These are phyloP conservation scores for Skeletonema grethae DNA, from an alignment of 108 stramenopile genomes.

Conservation along the genomic window DNA sequence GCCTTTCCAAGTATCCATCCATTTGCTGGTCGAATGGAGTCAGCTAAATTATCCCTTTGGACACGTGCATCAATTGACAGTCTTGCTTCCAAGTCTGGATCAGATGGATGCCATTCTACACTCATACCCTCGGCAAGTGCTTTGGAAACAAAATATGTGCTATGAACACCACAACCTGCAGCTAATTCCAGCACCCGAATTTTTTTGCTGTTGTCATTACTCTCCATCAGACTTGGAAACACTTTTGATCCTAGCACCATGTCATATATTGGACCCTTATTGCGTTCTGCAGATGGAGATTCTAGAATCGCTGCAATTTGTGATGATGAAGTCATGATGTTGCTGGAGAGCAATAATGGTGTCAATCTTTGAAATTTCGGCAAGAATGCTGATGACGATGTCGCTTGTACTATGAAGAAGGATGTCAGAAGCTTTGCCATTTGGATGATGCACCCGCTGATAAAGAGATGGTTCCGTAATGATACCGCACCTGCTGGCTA, in stretches of 20 bases:
- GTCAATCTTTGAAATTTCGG: not conserved
- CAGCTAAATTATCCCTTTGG: not conserved
- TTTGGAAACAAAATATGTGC: constrained; percentile 39
- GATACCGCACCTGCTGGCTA: too few species aligned
- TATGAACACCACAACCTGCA: constrained; percentile 74
- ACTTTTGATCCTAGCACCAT: constrained; percentile 46
- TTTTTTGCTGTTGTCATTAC: constrained; percentile 8
- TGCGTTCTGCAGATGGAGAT: constrained; percentile 81
- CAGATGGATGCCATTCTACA: constrained; percentile 37
- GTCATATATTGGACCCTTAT: constrained; percentile 80
- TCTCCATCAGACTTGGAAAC: constrained; percentile 30
- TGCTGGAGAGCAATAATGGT: not conserved
- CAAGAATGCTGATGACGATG: not conserved
- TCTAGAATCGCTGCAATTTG: constrained; percentile 39
- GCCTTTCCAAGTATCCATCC: constrained; percentile 21
- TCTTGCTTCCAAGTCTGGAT: constrained; percentile 29
- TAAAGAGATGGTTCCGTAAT: too few species aligned
- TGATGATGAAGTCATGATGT: not conserved
- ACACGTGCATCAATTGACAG: constrained; percentile 39
- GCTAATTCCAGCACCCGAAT: constrained; percentile 64
- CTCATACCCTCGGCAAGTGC: not conserved
- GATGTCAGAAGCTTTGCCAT: constrained; percentile 3
- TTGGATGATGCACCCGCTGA: not conserved
- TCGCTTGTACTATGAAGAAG: not conserved
- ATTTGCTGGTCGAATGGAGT: constrained; percentile 3